A percentile compares a stretch with the other conserved stretches of the same genome.
These are phyloP conservation scores for Penicillium paradoxum DNA, from an alignment of 495 filamentous ascomycete genomes.

Conservation along the genomic window DNA sequence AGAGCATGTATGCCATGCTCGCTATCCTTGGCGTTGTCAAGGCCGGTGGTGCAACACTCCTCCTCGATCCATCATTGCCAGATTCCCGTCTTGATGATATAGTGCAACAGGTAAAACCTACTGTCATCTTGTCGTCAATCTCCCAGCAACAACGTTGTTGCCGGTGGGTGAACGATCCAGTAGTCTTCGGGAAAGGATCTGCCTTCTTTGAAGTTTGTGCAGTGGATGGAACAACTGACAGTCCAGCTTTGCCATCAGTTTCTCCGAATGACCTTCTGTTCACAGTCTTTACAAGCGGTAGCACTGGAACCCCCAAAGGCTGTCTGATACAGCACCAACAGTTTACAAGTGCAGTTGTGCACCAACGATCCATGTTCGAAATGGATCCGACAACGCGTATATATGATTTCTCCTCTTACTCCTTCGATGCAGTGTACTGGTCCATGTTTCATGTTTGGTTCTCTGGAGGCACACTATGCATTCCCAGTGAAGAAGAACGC, in stretches of 20 bases:
- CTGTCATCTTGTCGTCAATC: neutral
- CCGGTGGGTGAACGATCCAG: too few species aligned
- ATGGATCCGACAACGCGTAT: neutral
- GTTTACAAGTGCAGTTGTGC: neutral
- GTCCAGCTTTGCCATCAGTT: too few species aligned
- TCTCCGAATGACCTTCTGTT: neutral
- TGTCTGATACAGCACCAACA: neutral
- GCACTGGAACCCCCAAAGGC: neutral
- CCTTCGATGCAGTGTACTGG: neutral
- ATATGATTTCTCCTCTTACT: neutral
- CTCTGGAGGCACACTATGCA: neutral
- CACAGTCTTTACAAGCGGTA: neutral
- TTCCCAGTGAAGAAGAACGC: neutral
- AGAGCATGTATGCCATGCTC: slow-evolving; percentile 39
- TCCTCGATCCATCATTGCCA: neutral
- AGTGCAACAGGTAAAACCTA: neutral
- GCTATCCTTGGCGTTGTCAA: slow-evolving; percentile 39
- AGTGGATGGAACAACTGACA: too few species aligned
- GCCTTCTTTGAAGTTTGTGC: too few species aligned
- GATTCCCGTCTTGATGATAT: neutral
- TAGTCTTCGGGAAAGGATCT: too few species aligned
- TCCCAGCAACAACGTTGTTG: neutral
- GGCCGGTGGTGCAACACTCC: slow-evolving; percentile 26
- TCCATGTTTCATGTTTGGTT: neutral
- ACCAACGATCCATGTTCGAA: neutral